Base-by-base conservation (phyloP, 345 rosid genomes). In the Raphanus sativus region DNA sequence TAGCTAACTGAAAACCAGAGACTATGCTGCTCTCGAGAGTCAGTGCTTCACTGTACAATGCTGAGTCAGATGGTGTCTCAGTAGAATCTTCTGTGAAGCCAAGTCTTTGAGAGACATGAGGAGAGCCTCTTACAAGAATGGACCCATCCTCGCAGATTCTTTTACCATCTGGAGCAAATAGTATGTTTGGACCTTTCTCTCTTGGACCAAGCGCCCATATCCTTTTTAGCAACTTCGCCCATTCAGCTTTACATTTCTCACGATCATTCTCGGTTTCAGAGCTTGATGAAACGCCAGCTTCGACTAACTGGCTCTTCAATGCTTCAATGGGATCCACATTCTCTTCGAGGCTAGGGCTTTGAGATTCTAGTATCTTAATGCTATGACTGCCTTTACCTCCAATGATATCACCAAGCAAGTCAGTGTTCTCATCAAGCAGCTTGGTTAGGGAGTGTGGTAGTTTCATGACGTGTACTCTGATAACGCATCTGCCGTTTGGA, bases 121-220 rank as follows among this genome's bases (percentile, higher is more conserved):
- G 84, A 40, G 89, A 84, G 65, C 96, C 98, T 64, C 74, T 69
- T 32, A 95, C 77, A 2, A 89, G 88, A 75, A 85, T 74, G 34
- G 89, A 85, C 58, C 75, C 74, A 69, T 84, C 87, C 25, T 71
- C 73, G 3, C 24, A 16, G 16, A 48, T 80, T 71, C 77, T 78
- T 80, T 83, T 82, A 17, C 80, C 70, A 79, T 90, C 90, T 15
- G 97, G 94, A 71, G 87, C 83, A 65, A 95, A 92, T 74, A 95
- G 92, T 62, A 95, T 86, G 80, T 95, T 90, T 13, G 99, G 96
- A 70, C 98, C 99, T 67, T 86, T 85, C 59, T 92, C 97, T 76
- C 94, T 84, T 36, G 99, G 98, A 76, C 97, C 99, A 69, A 95
- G 87, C 32, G 98, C 93, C 98, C 99, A 91, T 12, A 91, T 91